Evolutionary conservation across 805 yeast species (phyloP), one percentile per base, ranked within the genome.

Genomic region (Yamadazyma scolyti): DNA sequence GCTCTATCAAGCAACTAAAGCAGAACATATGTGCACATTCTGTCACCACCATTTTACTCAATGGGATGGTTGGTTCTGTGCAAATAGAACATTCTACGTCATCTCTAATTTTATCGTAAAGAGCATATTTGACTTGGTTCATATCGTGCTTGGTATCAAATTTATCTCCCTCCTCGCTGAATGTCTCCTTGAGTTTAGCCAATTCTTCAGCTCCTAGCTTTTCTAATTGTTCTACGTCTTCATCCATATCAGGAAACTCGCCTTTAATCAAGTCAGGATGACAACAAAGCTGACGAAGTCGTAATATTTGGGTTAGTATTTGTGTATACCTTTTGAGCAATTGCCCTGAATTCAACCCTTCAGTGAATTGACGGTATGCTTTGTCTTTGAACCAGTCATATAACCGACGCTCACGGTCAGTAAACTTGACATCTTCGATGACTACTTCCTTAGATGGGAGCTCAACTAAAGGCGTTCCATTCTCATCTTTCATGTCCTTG

Each of bases 221-320:
- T 8, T 23, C 25, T 9, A 11, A 27, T 10, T 28, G 30, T 9
- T 55, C 34, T 34, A 37, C 31, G 10, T 37, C 39, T 27, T 67
- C 48, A 28, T 68, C 80, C 39, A 75, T 81, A 49, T 73, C 70
- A 28, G 75, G 81, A 23, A 54, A 54, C 2, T 65, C 59, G 7
- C 72, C 59, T 3, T 71, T 69, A 1, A 88, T 71, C 34, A 89
- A 61, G 32, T 75, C 76, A 11, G 82, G 70, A 52, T 90, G 96
- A 48, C 96, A 87, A 52, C 97, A 90, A 0, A 82, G 73, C 52
- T 90, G 97, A 37, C 97, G 68, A 22, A 90, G 65, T 34, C 97
- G 66, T 40, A 90, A 56, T 31, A 90, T 81, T 50, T 85, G 93
- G 2, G 93, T 81, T 43, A 90, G 61, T 43, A 90, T 85, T 17